Evolutionary conservation across 352 stramenopile genomes (phyloP), one percentile per base, ranked within the genome.

Genomic region (Globisporangium perplexum): DNA sequence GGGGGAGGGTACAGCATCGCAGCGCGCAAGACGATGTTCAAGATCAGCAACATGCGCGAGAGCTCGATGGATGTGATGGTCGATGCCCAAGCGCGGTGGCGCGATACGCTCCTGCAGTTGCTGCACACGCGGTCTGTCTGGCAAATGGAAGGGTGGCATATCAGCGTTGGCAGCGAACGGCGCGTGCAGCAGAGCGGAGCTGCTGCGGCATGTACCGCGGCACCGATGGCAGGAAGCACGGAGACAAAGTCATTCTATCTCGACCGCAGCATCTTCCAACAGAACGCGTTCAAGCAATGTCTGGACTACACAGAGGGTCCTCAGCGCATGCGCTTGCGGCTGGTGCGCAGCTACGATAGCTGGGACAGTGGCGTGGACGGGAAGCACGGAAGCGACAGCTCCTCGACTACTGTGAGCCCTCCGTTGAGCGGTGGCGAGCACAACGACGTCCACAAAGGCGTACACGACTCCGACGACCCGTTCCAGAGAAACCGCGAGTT

Each of bases 251-350:
- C 55, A 18, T 63, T 63, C 18, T 63, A 57, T 24, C 20, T 63
- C 4, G 60, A 76, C n/a, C 53, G 62, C 15, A 84, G 73, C 42
- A 65, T 84, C 24, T 82, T 80, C 24, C 73, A 84, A 47, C 64
- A 65, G 3, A 77, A 57, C 28, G 51, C 44, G 22, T 53, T 67
- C 60, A 68, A 65, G 1, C 74, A 80, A 52, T 52, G 56, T 7
- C 22, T 88, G 14, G 76, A 88, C 42, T 64, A 55, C 18, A 83
- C 70, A 0, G 76, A 88, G 47, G 72, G 74, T 1, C 76, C 76
- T 0, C 58, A 77, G 28, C 69, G 76, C 15, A 82, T 84, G 66
- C 54, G 76, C 10, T 42, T 83, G 38, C 69, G 72, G 11, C 63
- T 88, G 18, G 51, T 80, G 2, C 59, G 58, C n/a, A 69, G 71